Conservation (phyloP, 148 eudicot species). For the Rheum nobile region DNA sequence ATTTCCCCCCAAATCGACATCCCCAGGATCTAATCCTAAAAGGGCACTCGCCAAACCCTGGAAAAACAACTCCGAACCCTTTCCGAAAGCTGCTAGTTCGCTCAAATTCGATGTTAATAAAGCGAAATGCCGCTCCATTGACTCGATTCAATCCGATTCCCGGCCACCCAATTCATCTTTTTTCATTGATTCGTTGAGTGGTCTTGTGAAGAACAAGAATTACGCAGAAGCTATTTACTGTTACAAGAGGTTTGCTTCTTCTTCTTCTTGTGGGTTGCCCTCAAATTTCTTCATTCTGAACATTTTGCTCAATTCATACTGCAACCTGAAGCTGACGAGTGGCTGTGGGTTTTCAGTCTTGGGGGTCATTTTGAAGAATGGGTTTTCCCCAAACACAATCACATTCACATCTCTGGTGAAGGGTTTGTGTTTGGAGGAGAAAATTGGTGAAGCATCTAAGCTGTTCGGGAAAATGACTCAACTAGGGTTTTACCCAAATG, state of each 20-base stretch:
- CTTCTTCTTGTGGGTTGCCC: not conserved
- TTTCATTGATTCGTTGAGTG: not conserved
- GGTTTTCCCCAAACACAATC: conserved; percentile 10
- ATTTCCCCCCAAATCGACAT: not conserved
- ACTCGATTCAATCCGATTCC: not conserved
- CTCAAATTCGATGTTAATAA: not conserved
- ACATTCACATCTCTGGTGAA: conserved; percentile 14
- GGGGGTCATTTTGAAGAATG: conserved; percentile 18
- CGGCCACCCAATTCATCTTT: not conserved
- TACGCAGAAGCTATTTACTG: conserved; percentile 49
- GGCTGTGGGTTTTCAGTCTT: conserved; percentile 15
- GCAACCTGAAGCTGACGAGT: conserved; percentile 3
- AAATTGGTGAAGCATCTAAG: conserved; percentile 7
- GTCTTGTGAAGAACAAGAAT: not conserved
- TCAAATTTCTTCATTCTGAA: conserved; percentile 14
- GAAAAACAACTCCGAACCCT: not conserved
- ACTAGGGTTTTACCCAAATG: conserved; percentile 11
- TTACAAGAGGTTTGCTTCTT: conserved; percentile 25
- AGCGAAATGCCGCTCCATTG: not conserved
- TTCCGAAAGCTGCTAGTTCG: not conserved
- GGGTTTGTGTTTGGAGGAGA: conserved; percentile 14
- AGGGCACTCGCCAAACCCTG: not conserved
- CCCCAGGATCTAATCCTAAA: not conserved
- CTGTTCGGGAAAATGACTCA: conserved; percentile 16
- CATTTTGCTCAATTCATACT: conserved; percentile 18